These are phyloP conservation scores for Gilbertella persicaria DNA, from an alignment of 371 early-diverging fungal genomes.

Conservation along the genomic window DNA sequence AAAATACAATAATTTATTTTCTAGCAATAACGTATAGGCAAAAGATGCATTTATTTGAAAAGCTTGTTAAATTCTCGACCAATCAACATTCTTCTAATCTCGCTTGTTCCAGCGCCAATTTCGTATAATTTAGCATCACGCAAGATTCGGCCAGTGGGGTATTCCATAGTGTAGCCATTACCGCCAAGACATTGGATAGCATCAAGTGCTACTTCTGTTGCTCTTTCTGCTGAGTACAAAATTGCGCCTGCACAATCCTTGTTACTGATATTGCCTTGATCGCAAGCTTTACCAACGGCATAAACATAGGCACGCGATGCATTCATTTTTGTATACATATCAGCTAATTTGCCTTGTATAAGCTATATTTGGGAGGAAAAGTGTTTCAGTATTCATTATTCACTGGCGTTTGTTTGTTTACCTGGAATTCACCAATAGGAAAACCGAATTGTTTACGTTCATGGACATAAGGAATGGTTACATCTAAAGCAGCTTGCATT, in stretches of 20 bases:
- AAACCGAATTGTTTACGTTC: constrained; percentile 88
- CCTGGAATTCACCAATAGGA: constrained; percentile 90
- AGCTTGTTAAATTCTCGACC: constrained; percentile 76
- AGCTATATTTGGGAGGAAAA: constrained; percentile 53
- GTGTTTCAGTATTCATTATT: neutral
- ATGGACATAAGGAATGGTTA: constrained; percentile 85
- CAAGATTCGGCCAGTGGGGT: constrained; percentile 89
- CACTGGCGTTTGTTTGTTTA: too few species aligned
- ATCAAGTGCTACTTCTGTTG: constrained; percentile 93
- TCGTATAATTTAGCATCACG: constrained; percentile 98
- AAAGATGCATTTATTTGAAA: constrained; percentile 27
- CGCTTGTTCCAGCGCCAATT: constrained; percentile 97
- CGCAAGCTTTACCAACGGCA: constrained; percentile 89
- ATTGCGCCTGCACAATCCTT: constrained; percentile 97
- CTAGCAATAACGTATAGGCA: constrained; percentile 1
- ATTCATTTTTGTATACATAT: constrained; percentile 95
- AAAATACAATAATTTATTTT: neutral
- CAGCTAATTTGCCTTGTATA: constrained; percentile 94
- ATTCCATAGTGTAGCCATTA: constrained; percentile 97
- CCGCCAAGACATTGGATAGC: constrained; percentile 96
- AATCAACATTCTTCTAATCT: constrained; percentile 97
- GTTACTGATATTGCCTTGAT: constrained; percentile 77
- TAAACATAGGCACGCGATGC: constrained; percentile 93
- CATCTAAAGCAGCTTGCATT: constrained; percentile 91
- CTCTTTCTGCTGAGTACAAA: constrained; percentile 94